Base-by-base conservation (phyloP, 495 filamentous ascomycete species). In the Neurospora tetraspora region DNA sequence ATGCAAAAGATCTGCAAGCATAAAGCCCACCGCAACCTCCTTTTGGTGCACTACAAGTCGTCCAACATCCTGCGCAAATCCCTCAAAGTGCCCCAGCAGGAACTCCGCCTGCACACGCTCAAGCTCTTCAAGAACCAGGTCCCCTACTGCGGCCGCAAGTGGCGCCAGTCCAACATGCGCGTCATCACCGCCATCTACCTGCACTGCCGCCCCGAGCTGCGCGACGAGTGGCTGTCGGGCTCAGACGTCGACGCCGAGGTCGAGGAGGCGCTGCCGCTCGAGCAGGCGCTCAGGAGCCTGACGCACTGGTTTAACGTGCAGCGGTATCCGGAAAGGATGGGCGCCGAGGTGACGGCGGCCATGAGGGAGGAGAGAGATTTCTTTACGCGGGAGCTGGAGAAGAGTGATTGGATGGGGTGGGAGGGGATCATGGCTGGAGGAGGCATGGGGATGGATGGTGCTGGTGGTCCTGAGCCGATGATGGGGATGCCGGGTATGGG, bases 61-160 rank as follows among this genome's bases (percentile, higher is more conserved):
- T 93, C 91, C 74, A 91, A 91, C 59, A 94, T 97, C 75, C 87
- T 99, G 12, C 91, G 93, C 71, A 97, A 97, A 79, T 87, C 90
- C 6, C 88, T 99, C 39, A 96, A 97, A 76, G 92, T 97, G 42
- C 94, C 94, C 2, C 93, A 98, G 77, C 91, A 89, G 1, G 85
- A 93, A 73, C 87, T 99, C 23, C 91, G 96, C 9, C 89, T 95
- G 37, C 98, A 98, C 83, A 97, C 95, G 9, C 89, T 99, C 77
- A 99, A 99, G 79, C 88, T 99, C 0, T 97, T 98, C 89, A 99
- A 99, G 81, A 93, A 92, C 72, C 96, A 98, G 78, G 96, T 98
- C 2, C 96, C 96, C 16, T 99, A 96, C 83, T 98, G 96, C 80
- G 95, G 96, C 23, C 90, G 96, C 16, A 99, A 99, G 83, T 99